Evolutionary conservation across 495 filamentous ascomycete genomes (phyloP).

Genomic region (Acidiella bohemica): DNA sequence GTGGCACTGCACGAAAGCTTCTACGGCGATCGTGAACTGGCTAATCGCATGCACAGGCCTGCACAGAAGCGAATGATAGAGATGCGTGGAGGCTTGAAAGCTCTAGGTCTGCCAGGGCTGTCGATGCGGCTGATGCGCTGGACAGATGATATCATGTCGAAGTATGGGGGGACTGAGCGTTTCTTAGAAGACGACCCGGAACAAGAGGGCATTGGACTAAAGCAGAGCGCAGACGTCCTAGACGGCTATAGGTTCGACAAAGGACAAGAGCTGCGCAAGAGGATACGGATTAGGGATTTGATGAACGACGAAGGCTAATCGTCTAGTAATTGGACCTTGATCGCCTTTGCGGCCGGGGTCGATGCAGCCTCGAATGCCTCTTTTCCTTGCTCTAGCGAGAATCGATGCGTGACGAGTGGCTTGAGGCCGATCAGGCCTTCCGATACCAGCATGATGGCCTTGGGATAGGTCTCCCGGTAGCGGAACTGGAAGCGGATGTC

Average conservation of each 20-base stretch:
- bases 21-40: constrained; percentile 8
- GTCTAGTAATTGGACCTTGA: constrained; percentile 23
- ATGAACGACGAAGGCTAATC: constrained; percentile 13
- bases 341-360: constrained; percentile 7
- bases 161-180: constrained; percentile 8
- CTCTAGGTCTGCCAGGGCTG: constrained; percentile 13
- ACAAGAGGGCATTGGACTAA: constrained; percentile 2
- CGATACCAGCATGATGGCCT: constrained; percentile 19
- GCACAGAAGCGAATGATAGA: constrained; percentile 15
- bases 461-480: constrained; percentile 20
- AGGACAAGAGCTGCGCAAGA: constrained; percentile 9
- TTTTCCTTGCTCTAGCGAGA: constrained; percentile 15
- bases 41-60: constrained; percentile 9
- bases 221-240: constrained; percentile 3
- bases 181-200: constrained; percentile 12
- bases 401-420: constrained; percentile 21
- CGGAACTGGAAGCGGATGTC: constrained; percentile 22
- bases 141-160: constrained; percentile 12
- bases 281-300: constrained; percentile 12
- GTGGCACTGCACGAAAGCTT: constrained; percentile 12
- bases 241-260: constrained; percentile 7
- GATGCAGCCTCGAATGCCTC: constrained; percentile 19
- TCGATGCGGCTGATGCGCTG: constrained; percentile 16
- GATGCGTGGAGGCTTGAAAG: constrained; percentile 13
- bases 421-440: constrained; percentile 21